Evolutionary conservation across 805 yeast species (phyloP).

Genomic region (Spathaspora hagerdaliae): DNA sequence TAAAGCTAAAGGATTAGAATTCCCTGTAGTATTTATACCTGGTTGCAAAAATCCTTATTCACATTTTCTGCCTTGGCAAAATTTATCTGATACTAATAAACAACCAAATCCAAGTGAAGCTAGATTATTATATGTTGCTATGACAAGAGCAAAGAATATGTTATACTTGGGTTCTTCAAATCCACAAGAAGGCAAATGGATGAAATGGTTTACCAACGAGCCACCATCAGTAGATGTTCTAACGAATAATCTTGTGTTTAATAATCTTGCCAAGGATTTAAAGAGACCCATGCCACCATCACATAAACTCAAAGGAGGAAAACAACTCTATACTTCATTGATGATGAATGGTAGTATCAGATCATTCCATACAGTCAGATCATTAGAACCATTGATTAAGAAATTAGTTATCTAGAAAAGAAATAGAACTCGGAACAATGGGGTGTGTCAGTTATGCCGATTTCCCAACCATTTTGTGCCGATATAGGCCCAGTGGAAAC

Average conservation of each 20-base stretch:
- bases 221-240: too few species aligned
- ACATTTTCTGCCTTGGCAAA: slow-evolving; percentile 1
- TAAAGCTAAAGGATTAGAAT: slow-evolving; percentile 71
- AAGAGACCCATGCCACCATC: neutral
- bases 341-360: neutral
- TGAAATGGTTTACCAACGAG: too few species aligned
- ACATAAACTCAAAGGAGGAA: neutral
- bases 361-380: neutral
- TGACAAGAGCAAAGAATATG: slow-evolving; percentile 56
- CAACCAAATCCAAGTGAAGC: slow-evolving; percentile 13
- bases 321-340: neutral
- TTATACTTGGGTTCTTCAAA: slow-evolving; percentile 29
- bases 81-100: neutral
- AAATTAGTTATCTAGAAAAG: too few species aligned
- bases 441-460: too few species aligned
- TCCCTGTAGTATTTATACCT: slow-evolving; percentile 59
- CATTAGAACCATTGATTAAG: too few species aligned
- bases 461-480: too few species aligned
- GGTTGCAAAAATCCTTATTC: slow-evolving; percentile 8
- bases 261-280: neutral
- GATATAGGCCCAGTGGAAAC: too few species aligned
- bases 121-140: slow-evolving; percentile 57
- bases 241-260: neutral
- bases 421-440: too few species aligned
- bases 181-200: neutral